These are phyloP conservation scores for Rheum nobile DNA, from an alignment of 148 eudicot species.

Conservation along the genomic window DNA sequence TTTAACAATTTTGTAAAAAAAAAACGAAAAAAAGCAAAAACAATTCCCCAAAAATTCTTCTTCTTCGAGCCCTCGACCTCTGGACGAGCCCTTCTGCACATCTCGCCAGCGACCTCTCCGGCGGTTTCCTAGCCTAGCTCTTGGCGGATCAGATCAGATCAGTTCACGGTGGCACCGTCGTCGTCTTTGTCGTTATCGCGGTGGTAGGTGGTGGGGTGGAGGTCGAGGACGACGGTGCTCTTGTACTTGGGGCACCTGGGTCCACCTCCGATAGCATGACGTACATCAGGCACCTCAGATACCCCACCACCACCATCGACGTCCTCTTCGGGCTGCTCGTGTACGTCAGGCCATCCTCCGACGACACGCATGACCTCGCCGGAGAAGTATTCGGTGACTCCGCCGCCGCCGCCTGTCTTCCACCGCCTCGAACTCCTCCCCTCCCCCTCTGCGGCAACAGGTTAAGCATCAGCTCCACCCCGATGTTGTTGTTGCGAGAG, in stretches of 20 bases:
- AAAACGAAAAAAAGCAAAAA: too few species aligned
- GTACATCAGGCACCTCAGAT: constrained; percentile 41
- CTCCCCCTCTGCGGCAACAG: constrained; percentile 15
- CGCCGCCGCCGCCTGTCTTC: not conserved
- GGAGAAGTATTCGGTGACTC: constrained; percentile 22
- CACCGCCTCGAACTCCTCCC: not conserved
- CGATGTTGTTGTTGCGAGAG: not conserved
- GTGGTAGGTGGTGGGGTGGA: constrained; percentile 8
- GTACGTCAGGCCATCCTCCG: constrained; percentile 31
- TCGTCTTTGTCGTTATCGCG: not conserved
- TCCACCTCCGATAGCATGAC: constrained; percentile 38
- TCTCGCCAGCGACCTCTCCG: too few species aligned
- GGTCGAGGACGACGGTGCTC: constrained; percentile 37
- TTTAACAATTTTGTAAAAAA: too few species aligned
- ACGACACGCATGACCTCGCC: constrained; percentile 31
- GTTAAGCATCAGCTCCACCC: constrained; percentile 20
- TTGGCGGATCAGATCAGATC: not conserved
- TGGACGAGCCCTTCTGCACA: too few species aligned
- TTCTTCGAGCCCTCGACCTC: too few species aligned
- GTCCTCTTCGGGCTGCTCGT: constrained; percentile 33
- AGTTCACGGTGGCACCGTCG: not conserved
- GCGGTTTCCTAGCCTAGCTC: not conserved
- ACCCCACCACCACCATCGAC: constrained; percentile 30
- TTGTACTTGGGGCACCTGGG: constrained; percentile 41
- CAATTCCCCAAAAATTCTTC: too few species aligned